Percentiles rank a stretch among this genome's conserved stretches.
These are phyloP conservation scores for Amaranthus cruentus DNA, from an alignment of 148 eudicot genomes.

Conservation along the genomic window DNA sequence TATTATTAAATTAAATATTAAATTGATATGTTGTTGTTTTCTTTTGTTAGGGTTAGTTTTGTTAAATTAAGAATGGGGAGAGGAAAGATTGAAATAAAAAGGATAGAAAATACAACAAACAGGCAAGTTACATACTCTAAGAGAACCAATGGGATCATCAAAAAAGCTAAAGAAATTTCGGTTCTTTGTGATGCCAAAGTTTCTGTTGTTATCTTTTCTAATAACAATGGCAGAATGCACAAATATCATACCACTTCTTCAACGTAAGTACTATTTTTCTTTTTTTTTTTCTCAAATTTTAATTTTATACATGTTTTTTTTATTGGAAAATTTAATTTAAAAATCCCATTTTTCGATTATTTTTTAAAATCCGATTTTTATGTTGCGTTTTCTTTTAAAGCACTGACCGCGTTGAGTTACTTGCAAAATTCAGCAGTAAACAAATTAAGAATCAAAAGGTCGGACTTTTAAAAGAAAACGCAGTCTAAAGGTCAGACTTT, in stretches of 20 bases:
- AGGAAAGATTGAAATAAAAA: slow-evolving; percentile 86
- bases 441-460: no score
- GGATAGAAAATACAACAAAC: slow-evolving; percentile 73
- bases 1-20: no score
- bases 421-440: no score
- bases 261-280: slow-evolving; percentile 29
- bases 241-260: slow-evolving; percentile 56
- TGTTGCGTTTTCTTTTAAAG: no score
- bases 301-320: not conserved
- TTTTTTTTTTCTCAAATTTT: not conserved
- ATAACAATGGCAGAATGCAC: slow-evolving; percentile 56
- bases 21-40: no score
- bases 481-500: no score
- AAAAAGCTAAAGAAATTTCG: slow-evolving; percentile 71
- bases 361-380: no score
- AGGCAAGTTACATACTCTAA: slow-evolving; percentile 86
- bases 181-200: slow-evolving; percentile 82
- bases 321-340: not conserved
- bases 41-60: no score
- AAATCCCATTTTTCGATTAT: no score
- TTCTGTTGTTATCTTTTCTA: slow-evolving; percentile 59
- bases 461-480: no score
- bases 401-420: no score
- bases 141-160: slow-evolving; percentile 67
- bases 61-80: slow-evolving; percentile 49